phyloP scores from a whole-genome alignment of 164 flowering plant genomes.

The Pachysandra terminalis region DNA sequence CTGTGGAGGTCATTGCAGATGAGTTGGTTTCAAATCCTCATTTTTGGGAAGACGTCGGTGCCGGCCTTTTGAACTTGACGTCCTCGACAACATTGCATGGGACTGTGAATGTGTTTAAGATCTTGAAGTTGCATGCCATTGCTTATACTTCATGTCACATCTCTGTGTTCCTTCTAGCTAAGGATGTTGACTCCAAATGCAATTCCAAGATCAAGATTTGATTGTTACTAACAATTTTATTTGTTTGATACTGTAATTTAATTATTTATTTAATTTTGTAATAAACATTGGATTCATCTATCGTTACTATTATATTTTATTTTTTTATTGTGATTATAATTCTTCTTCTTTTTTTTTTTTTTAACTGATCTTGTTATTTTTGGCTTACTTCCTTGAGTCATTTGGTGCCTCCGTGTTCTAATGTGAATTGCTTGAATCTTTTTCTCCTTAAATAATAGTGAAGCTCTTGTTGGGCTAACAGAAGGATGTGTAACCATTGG shows the following conservation, averaged over 20 bases:
- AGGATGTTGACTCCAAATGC: constrained; percentile 21
- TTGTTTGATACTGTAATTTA: too few relatives aligned
- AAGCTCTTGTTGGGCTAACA: too few relatives aligned
- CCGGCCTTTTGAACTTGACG: constrained; percentile 36
- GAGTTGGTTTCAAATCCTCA: constrained; percentile 14
- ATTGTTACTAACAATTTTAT: constrained; percentile 1
- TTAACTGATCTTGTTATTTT: too few relatives aligned
- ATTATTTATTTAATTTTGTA: too few relatives aligned
- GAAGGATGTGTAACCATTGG: too few relatives aligned
- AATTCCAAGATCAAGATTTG: constrained; percentile 19
- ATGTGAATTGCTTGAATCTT: too few relatives aligned
- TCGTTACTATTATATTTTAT: neutral
- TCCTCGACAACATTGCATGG: constrained; percentile 28
- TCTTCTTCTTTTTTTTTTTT: neutral
- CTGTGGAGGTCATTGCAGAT: constrained; percentile 23
- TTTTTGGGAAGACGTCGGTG: constrained; percentile 18
- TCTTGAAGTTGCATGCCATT: constrained; percentile 29
- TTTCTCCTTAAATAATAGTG: too few relatives aligned
- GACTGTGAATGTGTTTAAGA: constrained; percentile 27
- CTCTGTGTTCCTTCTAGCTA: constrained; percentile 14
- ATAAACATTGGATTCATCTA: too few relatives aligned
- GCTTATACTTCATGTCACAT: constrained; percentile 26
- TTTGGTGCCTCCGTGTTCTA: too few relatives aligned
- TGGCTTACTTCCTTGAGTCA: too few relatives aligned
- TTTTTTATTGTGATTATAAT: neutral